Conservation (phyloP, 306 rosid genomes). For the Alnus glutinosa region DNA sequence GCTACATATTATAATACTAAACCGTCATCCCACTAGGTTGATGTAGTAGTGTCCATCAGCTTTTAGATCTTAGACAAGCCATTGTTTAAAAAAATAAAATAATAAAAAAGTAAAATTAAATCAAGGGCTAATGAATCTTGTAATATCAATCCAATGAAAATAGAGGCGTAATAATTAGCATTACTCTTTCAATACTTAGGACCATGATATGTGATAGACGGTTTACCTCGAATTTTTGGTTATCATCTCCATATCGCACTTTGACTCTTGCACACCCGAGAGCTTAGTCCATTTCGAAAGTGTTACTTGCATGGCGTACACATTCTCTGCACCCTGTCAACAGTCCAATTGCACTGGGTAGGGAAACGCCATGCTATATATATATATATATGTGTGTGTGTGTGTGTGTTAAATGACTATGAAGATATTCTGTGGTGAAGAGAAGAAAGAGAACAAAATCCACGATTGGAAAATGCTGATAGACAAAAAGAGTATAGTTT, state of each 20-base stretch:
- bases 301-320: constrained; percentile 62
- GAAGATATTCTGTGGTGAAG: not conserved
- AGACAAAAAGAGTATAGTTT: constrained; percentile 1
- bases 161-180: too few species aligned
- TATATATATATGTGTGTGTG: not conserved
- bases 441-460: not conserved
- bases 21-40: too few species aligned
- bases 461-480: not conserved
- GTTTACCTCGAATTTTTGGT: constrained; percentile 59
- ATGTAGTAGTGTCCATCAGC: too few species aligned
- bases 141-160: too few species aligned
- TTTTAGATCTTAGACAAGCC: too few species aligned
- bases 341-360: constrained; percentile 1
- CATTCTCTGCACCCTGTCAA: constrained; percentile 75
- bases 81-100: too few species aligned
- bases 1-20: too few species aligned
- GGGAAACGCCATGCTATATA: not conserved
- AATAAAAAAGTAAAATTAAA: too few species aligned
- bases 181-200: not conserved
- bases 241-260: constrained; percentile 67
- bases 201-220: not conserved
- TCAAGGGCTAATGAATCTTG: too few species aligned
- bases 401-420: too few species aligned
- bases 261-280: constrained; percentile 72
- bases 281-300: constrained; percentile 66